Percentiles rank a stretch among this genome's conserved stretches.
Conservation (phyloP, 257 asterid species). For the Ehretia macrophylla region DNA sequence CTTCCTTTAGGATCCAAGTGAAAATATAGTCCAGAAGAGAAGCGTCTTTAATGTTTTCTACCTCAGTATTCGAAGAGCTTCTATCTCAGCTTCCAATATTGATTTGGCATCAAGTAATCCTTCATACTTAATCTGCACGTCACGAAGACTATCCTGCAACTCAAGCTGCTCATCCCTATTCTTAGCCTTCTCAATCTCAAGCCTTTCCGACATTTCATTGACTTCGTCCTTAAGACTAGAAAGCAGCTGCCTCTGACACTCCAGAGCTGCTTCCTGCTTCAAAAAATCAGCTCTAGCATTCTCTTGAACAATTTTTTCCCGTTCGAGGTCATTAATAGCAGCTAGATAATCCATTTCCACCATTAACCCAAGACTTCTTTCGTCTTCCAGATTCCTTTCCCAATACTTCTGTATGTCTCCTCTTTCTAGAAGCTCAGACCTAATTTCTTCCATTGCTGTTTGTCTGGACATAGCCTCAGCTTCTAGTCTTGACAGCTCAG, state of each 20-base stretch:
- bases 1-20: neutral
- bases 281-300: constrained; percentile 39
- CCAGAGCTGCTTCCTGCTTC: constrained; percentile 76
- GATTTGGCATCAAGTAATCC: constrained; percentile 60
- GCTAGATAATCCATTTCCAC: constrained; percentile 42
- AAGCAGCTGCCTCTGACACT: constrained; percentile 78
- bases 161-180: constrained; percentile 34
- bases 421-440: constrained; percentile 61
- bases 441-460: constrained; percentile 50
- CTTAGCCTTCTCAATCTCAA: constrained; percentile 40
- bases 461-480: constrained; percentile 47
- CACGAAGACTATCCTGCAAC: constrained; percentile 23
- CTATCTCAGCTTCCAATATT: constrained; percentile 74
- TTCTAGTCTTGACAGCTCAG: constrained; percentile 57
- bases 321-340: constrained; percentile 46
- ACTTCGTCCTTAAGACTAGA: constrained; percentile 62
- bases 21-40: neutral
- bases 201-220: constrained; percentile 53
- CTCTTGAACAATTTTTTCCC: constrained; percentile 46
- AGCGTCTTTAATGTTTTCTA: constrained; percentile 10
- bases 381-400: constrained; percentile 64
- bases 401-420: constrained; percentile 61
- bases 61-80: constrained; percentile 84
- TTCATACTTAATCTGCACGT: constrained; percentile 48
- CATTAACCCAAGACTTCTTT: constrained; percentile 46